Conservation (phyloP, 2,329 filamentous ascomycete genomes). For the Dryadomyces quercivorus region DNA sequence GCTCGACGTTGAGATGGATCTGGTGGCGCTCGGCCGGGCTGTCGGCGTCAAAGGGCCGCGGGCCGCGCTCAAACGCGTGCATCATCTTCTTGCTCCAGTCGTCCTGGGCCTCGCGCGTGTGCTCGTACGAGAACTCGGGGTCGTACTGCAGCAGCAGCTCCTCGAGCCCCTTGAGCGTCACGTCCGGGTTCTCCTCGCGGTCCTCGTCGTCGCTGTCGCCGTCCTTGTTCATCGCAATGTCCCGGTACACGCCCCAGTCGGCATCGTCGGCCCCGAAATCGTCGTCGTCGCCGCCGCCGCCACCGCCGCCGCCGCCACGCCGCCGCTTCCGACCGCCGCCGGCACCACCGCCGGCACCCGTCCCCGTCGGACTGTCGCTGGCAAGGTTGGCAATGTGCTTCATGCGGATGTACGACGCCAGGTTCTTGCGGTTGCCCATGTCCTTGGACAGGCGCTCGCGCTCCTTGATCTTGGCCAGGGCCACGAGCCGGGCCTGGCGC, state of each 20-base stretch:
- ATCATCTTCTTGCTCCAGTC: conserved; percentile 91
- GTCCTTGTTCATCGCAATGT: conserved; percentile 60
- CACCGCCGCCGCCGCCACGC: conserved; percentile 66
- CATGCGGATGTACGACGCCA: conserved; percentile 95
- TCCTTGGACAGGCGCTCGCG: conserved; percentile 88
- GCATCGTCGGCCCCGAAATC: conserved; percentile 95
- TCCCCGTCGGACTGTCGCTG: conserved; percentile 59
- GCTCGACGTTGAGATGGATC: conserved; percentile 90
- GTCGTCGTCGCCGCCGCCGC: conserved; percentile 59
- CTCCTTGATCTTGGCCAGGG: conserved; percentile 79
- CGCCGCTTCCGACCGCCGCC: conserved; percentile 19
- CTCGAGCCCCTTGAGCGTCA: conserved; percentile 64
- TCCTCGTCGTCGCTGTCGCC: conserved; percentile 74
- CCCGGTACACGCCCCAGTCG: conserved; percentile 94
- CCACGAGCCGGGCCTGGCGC: conserved; percentile 55
- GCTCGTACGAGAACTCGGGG: conserved; percentile 78
- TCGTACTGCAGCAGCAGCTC: conserved; percentile 78
- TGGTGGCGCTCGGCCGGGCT: conserved; percentile 73
- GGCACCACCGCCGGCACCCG: conserved; percentile 15
- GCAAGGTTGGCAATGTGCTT: conserved; percentile 94
- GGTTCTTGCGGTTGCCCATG: conserved; percentile 88
- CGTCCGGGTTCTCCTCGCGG: conserved; percentile 77
- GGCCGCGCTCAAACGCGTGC: conserved; percentile 81
- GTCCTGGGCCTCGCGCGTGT: conserved; percentile 80
- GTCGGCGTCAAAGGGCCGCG: conserved; percentile 71